Conservation (phyloP, 148 eudicot species). For the Fallopia convolvulus region DNA sequence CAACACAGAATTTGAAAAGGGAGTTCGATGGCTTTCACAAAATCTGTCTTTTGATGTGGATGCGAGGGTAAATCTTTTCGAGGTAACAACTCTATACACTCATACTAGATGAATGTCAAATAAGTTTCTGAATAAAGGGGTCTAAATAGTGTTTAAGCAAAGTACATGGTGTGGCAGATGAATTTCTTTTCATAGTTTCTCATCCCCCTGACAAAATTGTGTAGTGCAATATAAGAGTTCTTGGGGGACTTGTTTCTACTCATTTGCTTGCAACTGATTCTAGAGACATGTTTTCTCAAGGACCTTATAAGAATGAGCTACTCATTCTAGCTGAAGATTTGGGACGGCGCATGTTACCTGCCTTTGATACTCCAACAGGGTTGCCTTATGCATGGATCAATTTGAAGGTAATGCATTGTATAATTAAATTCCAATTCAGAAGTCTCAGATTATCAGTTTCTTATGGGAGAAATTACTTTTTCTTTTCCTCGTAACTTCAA, state of each 20-base stretch:
- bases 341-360: constrained; percentile 80
- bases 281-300: constrained; percentile 87
- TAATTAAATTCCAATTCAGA: not conserved
- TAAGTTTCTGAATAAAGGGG: not conserved
- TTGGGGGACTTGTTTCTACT: constrained; percentile 99
- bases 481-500: not conserved
- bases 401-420: constrained; percentile 58
- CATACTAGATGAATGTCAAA: not conserved
- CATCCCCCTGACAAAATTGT: constrained; percentile 34
- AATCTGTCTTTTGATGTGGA: constrained; percentile 82
- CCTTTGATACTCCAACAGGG: constrained; percentile 85
- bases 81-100: constrained; percentile 38
- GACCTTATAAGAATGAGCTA: constrained; percentile 69
- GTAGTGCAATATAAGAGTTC: constrained; percentile 99
- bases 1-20: constrained; percentile 76
- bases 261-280: constrained; percentile 99
- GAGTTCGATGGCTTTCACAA: constrained; percentile 82
- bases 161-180: not conserved
- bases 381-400: constrained; percentile 99
- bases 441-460: not conserved
- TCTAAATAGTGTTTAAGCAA: not conserved
- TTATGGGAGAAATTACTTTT: not conserved
- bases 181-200: constrained; percentile 28
- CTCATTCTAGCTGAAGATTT: constrained; percentile 80
- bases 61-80: constrained; percentile 91